A percentile compares a stretch with the other conserved stretches of the same genome.
Evolutionary conservation across 495 filamentous ascomycete genomes (phyloP).

Genomic region (Xylaria curta): DNA sequence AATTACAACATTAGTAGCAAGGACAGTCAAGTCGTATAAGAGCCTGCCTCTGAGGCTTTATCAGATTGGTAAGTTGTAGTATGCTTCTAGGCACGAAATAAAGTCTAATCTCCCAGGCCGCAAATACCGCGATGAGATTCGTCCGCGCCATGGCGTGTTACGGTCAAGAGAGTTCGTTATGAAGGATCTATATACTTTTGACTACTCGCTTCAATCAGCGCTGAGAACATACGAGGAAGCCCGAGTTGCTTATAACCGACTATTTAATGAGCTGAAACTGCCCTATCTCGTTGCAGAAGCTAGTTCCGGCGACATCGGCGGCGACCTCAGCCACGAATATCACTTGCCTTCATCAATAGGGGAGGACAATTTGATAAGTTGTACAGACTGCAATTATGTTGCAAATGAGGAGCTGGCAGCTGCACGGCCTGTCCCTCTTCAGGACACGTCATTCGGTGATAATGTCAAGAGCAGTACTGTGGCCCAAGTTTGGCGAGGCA

Average conservation of each 20-base stretch:
- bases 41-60: conserved; percentile 87
- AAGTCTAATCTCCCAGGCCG: conserved; percentile 60
- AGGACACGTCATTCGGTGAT: conserved; percentile 32
- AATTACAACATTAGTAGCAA: conserved; percentile 80
- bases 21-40: conserved; percentile 81
- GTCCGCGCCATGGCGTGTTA: conserved; percentile 86
- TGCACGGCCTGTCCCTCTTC: conserved; percentile 25
- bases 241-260: conserved; percentile 67
- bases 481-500: conserved; percentile 65
- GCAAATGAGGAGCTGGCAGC: conserved; percentile 84
- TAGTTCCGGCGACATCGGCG: conserved; percentile 95
- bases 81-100: neutral
- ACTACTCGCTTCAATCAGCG: conserved; percentile 68
- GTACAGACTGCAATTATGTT: conserved; percentile 72
- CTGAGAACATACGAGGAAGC: conserved; percentile 79
- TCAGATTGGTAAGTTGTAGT: conserved; percentile 73
- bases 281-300: conserved; percentile 86
- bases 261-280: conserved; percentile 85
- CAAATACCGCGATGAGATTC: conserved; percentile 92
- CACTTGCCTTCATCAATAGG: conserved; percentile 82
- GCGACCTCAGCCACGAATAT: conserved; percentile 91
- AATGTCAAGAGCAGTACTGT: conserved; percentile 25
- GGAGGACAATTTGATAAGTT: conserved; percentile 84
- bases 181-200: conserved; percentile 99
- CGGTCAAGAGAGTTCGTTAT: conserved; percentile 94